A percentile compares a stretch with the other conserved stretches of the same genome.
Evolutionary conservation across 345 rosid species (phyloP).

Genomic region (Arabidopsis suecica): DNA sequence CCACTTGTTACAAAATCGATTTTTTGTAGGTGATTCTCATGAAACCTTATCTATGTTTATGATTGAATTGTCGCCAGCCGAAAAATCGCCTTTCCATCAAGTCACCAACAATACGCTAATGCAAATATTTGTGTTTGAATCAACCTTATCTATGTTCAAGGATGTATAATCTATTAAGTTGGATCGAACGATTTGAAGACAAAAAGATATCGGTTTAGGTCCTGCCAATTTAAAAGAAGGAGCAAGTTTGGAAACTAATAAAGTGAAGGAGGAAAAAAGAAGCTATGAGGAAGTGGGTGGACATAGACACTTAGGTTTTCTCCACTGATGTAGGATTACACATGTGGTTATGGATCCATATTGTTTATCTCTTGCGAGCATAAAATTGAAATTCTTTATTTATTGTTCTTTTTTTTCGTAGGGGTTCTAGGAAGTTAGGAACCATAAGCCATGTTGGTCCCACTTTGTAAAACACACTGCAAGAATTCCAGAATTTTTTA

Average conservation of each 20-base stretch:
- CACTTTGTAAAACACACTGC: slow-evolving; percentile 17
- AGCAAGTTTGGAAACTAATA: slow-evolving; percentile 7
- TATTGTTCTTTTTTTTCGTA: background rate
- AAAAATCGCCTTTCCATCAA: too few relatives aligned
- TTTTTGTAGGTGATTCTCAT: background rate
- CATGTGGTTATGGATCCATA: slow-evolving; percentile 60
- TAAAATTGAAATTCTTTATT: background rate
- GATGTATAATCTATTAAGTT: background rate
- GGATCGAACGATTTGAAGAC: background rate
- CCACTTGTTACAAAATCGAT: background rate
- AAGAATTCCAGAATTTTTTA: background rate
- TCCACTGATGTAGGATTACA: slow-evolving; percentile 72
- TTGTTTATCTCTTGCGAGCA: slow-evolving; percentile 35
- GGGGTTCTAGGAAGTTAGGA: background rate
- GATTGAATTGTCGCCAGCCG: too few relatives aligned
- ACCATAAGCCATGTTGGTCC: slow-evolving; percentile 33
- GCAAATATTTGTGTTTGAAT: too few relatives aligned
- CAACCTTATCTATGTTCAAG: background rate
- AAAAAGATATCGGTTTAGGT: background rate
- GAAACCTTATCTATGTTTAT: too few relatives aligned
- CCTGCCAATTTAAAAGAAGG: background rate
- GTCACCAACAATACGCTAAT: too few relatives aligned
- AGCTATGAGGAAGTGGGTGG: slow-evolving; percentile 43
- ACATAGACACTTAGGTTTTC: slow-evolving; percentile 52
- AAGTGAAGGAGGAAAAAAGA: background rate